Percentiles rank a stretch among this genome's conserved stretches.
Conservation (phyloP, 2,329 filamentous ascomycete genomes). For the Trichoderma atroviride region DNA sequence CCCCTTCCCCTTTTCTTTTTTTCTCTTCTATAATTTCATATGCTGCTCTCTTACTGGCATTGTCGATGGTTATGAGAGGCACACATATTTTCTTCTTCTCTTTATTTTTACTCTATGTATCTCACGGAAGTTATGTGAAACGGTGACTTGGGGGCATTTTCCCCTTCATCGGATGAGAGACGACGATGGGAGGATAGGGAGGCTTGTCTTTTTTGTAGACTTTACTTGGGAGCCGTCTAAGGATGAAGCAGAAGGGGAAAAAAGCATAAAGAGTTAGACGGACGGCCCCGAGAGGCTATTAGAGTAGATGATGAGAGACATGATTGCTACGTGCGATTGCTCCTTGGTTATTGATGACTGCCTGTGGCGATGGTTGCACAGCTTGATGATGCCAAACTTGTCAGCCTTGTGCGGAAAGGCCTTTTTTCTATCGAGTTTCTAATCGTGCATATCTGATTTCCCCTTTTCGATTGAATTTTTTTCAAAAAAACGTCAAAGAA, state of each 20-base stretch:
- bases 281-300: constrained; percentile 4
- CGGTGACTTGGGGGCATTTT: neutral
- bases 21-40: neutral
- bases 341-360: neutral
- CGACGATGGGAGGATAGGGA: neutral
- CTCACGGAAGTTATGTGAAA: neutral
- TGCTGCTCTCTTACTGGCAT: neutral
- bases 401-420: neutral
- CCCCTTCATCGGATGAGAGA: neutral
- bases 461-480: neutral
- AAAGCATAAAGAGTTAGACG: constrained; percentile 1
- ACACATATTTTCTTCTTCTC: neutral
- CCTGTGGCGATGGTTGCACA: neutral
- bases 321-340: neutral
- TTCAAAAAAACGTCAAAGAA: neutral
- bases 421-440: neutral
- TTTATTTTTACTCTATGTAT: neutral
- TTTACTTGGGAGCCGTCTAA: neutral
- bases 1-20: neutral
- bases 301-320: constrained; percentile 22
- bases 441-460: neutral
- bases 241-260: neutral
- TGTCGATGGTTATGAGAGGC: neutral
- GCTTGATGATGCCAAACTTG: neutral
- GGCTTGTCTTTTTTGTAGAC: constrained; percentile 4